A percentile compares a stretch with the other conserved stretches of the same genome.
phyloP scores from a whole-genome alignment of 2,329 filamentous ascomycete genomes.

The Fusarium fracticaudum region DNA sequence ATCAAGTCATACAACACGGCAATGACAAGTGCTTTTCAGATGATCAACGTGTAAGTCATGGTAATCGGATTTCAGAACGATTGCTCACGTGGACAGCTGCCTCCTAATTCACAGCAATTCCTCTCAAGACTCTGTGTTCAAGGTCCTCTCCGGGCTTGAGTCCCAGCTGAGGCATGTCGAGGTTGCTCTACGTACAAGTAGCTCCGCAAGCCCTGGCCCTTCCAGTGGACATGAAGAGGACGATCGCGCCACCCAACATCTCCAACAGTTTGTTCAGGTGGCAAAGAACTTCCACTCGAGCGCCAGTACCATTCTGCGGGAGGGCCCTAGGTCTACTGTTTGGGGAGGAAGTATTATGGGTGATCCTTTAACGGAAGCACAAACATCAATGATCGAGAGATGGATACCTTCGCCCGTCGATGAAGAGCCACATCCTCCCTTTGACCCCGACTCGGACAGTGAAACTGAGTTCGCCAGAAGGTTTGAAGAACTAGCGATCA shows the following conservation, averaged over 20 bases:
- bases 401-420: background rate
- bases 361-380: background rate
- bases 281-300: background rate
- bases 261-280: background rate
- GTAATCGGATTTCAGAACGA: rapidly evolving
- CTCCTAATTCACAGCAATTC: background rate
- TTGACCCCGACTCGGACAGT: background rate
- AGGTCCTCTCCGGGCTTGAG: background rate
- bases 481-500: background rate
- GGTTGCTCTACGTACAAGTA: background rate
- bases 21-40: background rate
- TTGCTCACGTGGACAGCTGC: background rate
- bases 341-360: background rate
- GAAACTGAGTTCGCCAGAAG: background rate
- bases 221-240: background rate
- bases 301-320: background rate
- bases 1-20: background rate
- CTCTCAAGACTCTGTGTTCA: background rate
- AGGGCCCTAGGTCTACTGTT: background rate
- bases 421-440: background rate
- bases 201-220: background rate
- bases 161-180: background rate
- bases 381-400: background rate
- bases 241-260: background rate
- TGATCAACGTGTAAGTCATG: background rate